Evolutionary conservation across 2,329 filamentous ascomycete species (phyloP).

Genomic region (Fusarium praegraminearum): DNA sequence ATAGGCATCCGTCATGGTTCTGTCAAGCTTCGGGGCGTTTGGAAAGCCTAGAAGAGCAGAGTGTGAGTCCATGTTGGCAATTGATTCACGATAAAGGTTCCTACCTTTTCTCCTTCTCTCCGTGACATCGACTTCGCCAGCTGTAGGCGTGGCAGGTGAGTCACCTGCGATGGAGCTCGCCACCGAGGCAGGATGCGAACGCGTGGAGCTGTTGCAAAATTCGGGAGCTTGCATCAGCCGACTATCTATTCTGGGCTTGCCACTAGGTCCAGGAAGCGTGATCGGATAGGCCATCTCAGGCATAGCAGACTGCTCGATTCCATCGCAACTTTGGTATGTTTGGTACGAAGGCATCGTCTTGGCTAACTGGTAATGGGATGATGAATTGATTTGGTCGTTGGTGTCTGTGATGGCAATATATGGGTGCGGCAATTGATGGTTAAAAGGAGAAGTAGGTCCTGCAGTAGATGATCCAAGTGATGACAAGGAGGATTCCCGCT

Average conservation of each 20-base stretch:
- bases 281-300: constrained; percentile 57
- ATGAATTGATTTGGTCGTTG: constrained; percentile 57
- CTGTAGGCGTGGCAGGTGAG: constrained; percentile 69
- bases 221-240: constrained; percentile 61
- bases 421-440: constrained; percentile 65
- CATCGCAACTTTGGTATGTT: constrained; percentile 54
- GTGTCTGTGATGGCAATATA: constrained; percentile 67
- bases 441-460: constrained; percentile 70
- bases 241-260: constrained; percentile 56
- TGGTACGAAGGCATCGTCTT: constrained; percentile 61
- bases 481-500: constrained; percentile 71
- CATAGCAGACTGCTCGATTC: constrained; percentile 52
- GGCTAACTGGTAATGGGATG: constrained; percentile 59
- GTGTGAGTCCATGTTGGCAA: constrained; percentile 68
- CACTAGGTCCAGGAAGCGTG: constrained; percentile 52
- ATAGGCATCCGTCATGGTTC: constrained; percentile 88
- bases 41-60: constrained; percentile 60
- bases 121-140: constrained; percentile 62
- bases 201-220: constrained; percentile 55
- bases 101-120: constrained; percentile 68
- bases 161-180: constrained; percentile 69
- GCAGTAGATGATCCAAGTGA: constrained; percentile 69
- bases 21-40: constrained; percentile 79
- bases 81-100: constrained; percentile 25
- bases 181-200: constrained; percentile 67